Evolutionary conservation across 495 filamentous ascomycete genomes (phyloP).

Genomic region (Penicillium coprophilum): DNA sequence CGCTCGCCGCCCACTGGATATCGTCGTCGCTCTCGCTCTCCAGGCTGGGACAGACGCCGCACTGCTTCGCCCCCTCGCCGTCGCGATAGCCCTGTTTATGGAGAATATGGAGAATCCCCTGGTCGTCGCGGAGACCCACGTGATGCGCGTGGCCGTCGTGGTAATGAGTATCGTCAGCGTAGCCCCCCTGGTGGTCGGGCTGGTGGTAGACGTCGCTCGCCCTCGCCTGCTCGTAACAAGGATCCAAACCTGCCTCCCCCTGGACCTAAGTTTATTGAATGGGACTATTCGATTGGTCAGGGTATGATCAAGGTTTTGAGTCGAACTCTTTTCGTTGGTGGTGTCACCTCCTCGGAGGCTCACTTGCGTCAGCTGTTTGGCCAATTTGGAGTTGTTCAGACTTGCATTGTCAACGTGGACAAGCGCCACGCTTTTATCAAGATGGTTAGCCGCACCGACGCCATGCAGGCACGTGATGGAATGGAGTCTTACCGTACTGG

Average conservation of each 20-base stretch:
- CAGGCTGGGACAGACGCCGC: constrained; percentile 65
- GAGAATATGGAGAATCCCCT: constrained; percentile 62
- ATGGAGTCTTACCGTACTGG: constrained; percentile 78
- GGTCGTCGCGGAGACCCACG: constrained; percentile 60
- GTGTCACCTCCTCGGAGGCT: constrained; percentile 83
- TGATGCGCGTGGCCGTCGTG: constrained; percentile 52
- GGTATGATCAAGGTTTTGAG: constrained; percentile 90
- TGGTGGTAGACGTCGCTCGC: constrained; percentile 60
- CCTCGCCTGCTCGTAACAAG: constrained; percentile 52
- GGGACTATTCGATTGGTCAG: constrained; percentile 69
- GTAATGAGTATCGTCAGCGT: constrained; percentile 81
- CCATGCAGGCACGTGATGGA: constrained; percentile 77
- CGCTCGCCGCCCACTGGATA: constrained; percentile 59
- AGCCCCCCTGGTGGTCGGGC: constrained; percentile 53
- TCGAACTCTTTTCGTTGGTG: constrained; percentile 92
- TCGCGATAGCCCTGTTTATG: constrained; percentile 71
- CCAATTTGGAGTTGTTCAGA: constrained; percentile 83
- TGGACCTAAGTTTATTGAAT: constrained; percentile 75
- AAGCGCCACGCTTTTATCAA: constrained; percentile 99
- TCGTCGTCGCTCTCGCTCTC: constrained; percentile 75
- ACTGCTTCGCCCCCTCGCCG: constrained; percentile 58
- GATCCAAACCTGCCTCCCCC: constrained; percentile 56
- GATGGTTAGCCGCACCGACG: constrained; percentile 87
- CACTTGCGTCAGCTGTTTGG: constrained; percentile 77
- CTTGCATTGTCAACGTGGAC: constrained; percentile 95